phyloP scores from a whole-genome alignment of 805 yeast species.

The Candida multigemmis region DNA sequence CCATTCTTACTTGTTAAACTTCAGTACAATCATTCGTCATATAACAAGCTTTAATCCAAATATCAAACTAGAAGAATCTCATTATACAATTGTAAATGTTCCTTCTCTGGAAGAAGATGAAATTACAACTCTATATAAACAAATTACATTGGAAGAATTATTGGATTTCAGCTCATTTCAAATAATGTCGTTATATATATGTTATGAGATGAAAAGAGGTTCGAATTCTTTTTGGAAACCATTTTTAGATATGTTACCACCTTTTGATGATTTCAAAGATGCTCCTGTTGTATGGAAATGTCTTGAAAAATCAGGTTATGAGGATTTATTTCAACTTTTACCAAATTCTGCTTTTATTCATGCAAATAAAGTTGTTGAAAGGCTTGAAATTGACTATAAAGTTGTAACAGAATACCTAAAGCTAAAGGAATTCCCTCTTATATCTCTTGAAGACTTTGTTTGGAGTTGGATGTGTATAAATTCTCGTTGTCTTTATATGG shows the following conservation, averaged over 20 bases:
- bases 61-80: conserved; percentile 15
- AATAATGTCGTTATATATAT: conserved; percentile 41
- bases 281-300: conserved; percentile 62
- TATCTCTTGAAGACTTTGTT: conserved; percentile 31
- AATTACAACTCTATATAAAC: conserved; percentile 20
- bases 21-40: conserved; percentile 37
- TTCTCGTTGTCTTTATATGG: conserved; percentile 83
- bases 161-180: conserved; percentile 49
- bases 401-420: conserved; percentile 19
- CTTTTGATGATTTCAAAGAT: conserved; percentile 36
- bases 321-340: conserved; percentile 24
- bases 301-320: conserved; percentile 12
- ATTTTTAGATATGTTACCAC: conserved; percentile 59
- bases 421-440: too few relatives aligned
- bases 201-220: conserved; percentile 33
- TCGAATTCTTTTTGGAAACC: conserved; percentile 54
- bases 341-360: conserved; percentile 36
- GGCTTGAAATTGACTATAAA: conserved; percentile 39
- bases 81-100: conserved; percentile 10
- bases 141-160: conserved; percentile 23
- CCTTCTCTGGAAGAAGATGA: conserved; percentile 13
- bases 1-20: conserved; percentile 49
- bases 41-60: conserved; percentile 32
- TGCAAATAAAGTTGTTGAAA: conserved; percentile 27
- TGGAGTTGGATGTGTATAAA: conserved; percentile 86